Evolutionary conservation across 768 basidiomycete genomes (phyloP), one percentile per base, ranked within the genome.

Genomic region (Steccherinum ochraceum): DNA sequence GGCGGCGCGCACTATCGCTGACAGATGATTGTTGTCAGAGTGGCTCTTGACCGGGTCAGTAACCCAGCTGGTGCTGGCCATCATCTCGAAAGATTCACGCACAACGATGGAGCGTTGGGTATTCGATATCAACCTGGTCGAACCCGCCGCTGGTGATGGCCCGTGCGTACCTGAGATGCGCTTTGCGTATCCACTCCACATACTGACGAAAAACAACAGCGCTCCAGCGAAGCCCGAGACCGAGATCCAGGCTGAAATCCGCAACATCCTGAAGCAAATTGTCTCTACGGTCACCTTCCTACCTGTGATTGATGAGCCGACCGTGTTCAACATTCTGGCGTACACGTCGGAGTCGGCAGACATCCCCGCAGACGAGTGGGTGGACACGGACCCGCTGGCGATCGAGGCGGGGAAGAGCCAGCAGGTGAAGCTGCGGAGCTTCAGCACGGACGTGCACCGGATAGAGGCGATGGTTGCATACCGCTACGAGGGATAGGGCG

Each of bases 401-500:
- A 95, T 96, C 63, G 93, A 96, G 69, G 85, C 92, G 16, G 85
- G 89, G 61, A 93, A 94, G 71, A 89, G 85, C 64, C 89, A 91
- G 62, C 89, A 91, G 61, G 89, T 99, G 67, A 93, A 96, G 69
- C 78, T 99, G 72, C 75, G 95, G 59, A 93, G 83, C 64, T 99
- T 98, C 70, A 94, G 90, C 67, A 99, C 96, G 3, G 94, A 97
- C 67, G 83, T 94, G n/a, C 96, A 99, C 65, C 83, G 91, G 51
- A 90, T 99, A 63, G 90, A 97, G 66, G 93, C 94, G 4, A 91
- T 97, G 89, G 95, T 98, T 44, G 93, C 94, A 3, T 98, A 97
- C 73, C 81, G 93, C 30, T 93, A 93, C 56, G 93, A 92, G 52
- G 88, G 87, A 57, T 89, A 74, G 63, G 49, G 10, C n/a, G n/a